Evolutionary conservation across 371 early-diverging fungal species (phyloP), one percentile per base, ranked within the genome.

Genomic region (Globomyces sp.): DNA sequence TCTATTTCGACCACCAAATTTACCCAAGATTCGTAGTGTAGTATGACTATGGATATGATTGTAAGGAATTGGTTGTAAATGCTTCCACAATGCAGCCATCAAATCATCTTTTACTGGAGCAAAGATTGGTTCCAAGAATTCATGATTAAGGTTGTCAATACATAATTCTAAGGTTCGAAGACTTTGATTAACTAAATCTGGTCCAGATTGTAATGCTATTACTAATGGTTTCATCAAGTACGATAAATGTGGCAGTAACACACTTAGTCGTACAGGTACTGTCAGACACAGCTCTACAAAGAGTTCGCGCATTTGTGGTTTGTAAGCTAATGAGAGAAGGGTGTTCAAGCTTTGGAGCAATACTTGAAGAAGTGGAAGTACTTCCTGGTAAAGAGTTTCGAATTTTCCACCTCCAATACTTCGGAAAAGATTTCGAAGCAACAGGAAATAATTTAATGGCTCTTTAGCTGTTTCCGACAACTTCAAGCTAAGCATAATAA

Each of bases 111-210:
- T 90, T 36, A 96, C 92, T 1, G 98, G 98, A 2, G 86, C 85
- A 84, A 99, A 86, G 53, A 98, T 93, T 2, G 96, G 96, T 68
- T 99, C 98, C 59, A 99, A 71, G 71, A 98, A 97, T 64, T 98
- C 98, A 44, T 92, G 92, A 1, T 94, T 96, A 39, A 99, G 74
- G 69, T 98, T 98, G 74, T 99, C 99, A 52, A 98, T 92, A 75
- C 98, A 99, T 2, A 96, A 83, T 76, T 99, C 99, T 62, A 99
- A 86, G 0, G 96, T 98, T 45, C 99, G 87, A 59, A 99, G 78
- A 3, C 96, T 98, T 75, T 98, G 97, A 36, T 87, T 89, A 5
- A 96, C 95, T 4, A 99, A 85, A 37, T 97, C 95, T 10, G 92
- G 87, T 46, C 92, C 92, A 0, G 94, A 88, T 71, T 93, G 89